Conservation (phyloP, 2,329 filamentous ascomycete genomes). For the Aspergillus proliferans region DNA sequence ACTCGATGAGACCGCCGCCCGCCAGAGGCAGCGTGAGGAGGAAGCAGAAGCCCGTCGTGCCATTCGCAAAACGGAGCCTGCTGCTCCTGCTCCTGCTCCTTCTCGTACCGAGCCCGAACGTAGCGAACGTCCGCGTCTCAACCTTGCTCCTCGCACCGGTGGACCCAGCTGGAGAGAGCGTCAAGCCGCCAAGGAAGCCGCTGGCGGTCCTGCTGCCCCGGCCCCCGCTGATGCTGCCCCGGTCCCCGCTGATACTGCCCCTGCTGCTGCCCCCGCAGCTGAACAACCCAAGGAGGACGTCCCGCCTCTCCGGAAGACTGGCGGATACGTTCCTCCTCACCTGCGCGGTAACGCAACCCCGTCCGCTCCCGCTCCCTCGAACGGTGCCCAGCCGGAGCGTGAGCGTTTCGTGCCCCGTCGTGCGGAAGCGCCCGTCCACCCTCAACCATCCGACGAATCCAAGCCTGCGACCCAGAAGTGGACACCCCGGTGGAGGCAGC, state of each 20-base stretch:
- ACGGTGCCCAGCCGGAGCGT: conserved; percentile 23
- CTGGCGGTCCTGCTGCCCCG: conserved; percentile 11
- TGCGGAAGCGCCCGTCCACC: conserved; percentile 12
- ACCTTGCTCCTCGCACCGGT: conserved; percentile 46
- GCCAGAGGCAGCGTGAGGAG: conserved; percentile 76
- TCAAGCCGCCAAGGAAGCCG: conserved; percentile 45
- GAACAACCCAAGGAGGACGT: conserved; percentile 21
- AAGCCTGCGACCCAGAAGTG: conserved; percentile 25
- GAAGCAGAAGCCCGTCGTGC: conserved; percentile 73
- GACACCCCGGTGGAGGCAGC: conserved; percentile 34
- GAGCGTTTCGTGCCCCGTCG: conserved; percentile 22
- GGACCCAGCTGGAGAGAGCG: conserved; percentile 55
- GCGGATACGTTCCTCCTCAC: conserved; percentile 38
- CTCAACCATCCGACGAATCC: conserved; percentile 19
- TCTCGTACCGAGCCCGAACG: conserved; percentile 48
- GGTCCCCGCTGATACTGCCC: conserved; percentile 14
- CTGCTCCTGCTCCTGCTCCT: conserved; percentile 22
- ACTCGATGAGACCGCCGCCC: conserved; percentile 56
- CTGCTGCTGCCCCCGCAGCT: conserved; percentile 15
- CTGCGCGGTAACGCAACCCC: conserved; percentile 28
- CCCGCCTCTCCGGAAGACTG: conserved; percentile 22
- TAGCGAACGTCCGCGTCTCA: conserved; percentile 49
- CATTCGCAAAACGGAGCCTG: conserved; percentile 53
- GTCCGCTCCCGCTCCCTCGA: conserved; percentile 22
- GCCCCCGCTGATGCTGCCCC: conserved; percentile 14